phyloP scores from a whole-genome alignment of 352 stramenopile species.

The Bremia lactucae region DNA sequence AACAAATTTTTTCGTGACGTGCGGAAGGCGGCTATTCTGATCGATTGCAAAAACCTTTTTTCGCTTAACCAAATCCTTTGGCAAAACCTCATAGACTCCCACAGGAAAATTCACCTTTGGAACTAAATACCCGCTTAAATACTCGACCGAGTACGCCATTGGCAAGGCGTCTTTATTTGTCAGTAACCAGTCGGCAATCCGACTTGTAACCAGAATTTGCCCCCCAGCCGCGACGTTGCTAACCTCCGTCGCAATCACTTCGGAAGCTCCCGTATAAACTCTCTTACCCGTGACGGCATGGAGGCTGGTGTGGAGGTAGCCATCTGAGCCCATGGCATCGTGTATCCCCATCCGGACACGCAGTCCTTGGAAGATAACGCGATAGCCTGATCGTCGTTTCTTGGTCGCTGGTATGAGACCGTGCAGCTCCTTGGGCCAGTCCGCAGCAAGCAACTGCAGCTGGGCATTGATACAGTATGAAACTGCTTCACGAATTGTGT shows the following conservation, averaged over 20 bases:
- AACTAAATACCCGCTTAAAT: conserved; percentile 27
- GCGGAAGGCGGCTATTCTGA: conserved; percentile 19
- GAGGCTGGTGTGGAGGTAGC: conserved; percentile 21
- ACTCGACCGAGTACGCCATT: conserved; percentile 24
- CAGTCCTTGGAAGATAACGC: conserved; percentile 36
- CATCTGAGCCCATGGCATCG: conserved; percentile 28
- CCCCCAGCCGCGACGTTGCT: conserved; percentile 36
- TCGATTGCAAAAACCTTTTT: conserved; percentile 25
- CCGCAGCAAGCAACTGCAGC: conserved; percentile 34
- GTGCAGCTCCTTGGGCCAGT: conserved; percentile 56
- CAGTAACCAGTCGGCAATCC: conserved; percentile 36
- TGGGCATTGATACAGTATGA: conserved; percentile 55
- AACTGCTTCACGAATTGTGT: conserved; percentile 49
- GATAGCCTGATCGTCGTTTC: conserved; percentile 21
- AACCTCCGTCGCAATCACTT: conserved; percentile 42
- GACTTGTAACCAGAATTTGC: conserved; percentile 39
- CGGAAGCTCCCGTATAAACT: conserved; percentile 33
- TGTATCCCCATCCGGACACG: conserved; percentile 46
- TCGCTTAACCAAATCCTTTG: conserved; percentile 15
- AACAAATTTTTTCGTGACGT: conserved; percentile 10
- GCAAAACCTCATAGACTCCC: conserved; percentile 27
- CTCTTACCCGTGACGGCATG: conserved; percentile 42
- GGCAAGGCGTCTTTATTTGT: conserved; percentile 27
- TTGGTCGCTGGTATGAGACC: conserved; percentile 33
- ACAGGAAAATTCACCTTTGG: conserved; percentile 24